A percentile compares a stretch with the other conserved stretches of the same genome.
Evolutionary conservation across 805 yeast genomes (phyloP).

Genomic region (Wickerhamomyces bisporus): DNA sequence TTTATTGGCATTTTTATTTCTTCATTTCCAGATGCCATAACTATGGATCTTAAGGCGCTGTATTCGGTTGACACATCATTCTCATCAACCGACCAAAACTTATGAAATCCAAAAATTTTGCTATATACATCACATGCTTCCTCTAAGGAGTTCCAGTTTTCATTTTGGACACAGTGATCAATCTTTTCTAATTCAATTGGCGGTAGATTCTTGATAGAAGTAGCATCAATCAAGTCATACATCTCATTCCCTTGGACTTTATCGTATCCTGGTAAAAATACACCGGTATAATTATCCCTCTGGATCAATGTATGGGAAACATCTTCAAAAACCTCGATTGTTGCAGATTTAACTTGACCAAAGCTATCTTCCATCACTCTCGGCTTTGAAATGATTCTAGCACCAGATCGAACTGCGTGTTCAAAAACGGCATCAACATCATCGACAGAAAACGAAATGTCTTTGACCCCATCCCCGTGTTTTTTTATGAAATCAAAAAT

Average conservation of each 20-base stretch:
- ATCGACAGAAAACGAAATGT: constrained; percentile 61
- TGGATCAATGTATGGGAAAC: constrained; percentile 66
- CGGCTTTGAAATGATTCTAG: constrained; percentile 32
- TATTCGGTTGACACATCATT: constrained; percentile 62
- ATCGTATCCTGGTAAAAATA: constrained; percentile 48
- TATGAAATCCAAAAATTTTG: constrained; percentile 62
- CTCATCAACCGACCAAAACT: constrained; percentile 85
- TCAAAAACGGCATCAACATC: constrained; percentile 41
- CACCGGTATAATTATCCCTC: constrained; percentile 28
- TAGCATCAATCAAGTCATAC: constrained; percentile 4
- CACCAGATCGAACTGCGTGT: constrained; percentile 51
- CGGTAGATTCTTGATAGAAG: constrained; percentile 21
- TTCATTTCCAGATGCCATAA: constrained; percentile 67
- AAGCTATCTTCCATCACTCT: constrained; percentile 31
- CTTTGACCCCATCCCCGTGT: constrained; percentile 83
- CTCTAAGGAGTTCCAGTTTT: constrained; percentile 63
- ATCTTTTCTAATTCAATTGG: constrained; percentile 39
- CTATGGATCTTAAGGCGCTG: constrained; percentile 68
- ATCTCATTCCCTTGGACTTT: constrained; percentile 2
- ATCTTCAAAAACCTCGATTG: constrained; percentile 52
- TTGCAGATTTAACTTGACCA: constrained; percentile 53
- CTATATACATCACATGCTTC: constrained; percentile 55
- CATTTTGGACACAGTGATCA: constrained; percentile 82
- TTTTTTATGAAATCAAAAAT: constrained; percentile 41
- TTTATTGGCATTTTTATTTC: constrained; percentile 75